Base-by-base conservation (phyloP, 78 protist species). In the Creolimax fragrantissima region DNA sequence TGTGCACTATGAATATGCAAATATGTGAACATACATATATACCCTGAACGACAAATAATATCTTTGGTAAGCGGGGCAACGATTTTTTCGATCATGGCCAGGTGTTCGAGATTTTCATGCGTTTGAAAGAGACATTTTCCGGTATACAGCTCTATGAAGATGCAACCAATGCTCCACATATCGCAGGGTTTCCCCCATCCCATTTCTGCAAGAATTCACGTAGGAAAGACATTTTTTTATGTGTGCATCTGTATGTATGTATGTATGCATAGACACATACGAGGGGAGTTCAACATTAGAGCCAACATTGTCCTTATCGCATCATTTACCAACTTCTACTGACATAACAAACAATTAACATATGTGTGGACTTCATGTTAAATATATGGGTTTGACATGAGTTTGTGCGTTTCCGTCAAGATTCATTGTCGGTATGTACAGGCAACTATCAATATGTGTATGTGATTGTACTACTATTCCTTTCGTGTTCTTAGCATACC, bases 111-210 rank as follows among this genome's bases (percentile, higher is more conserved):
- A 94, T 96, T 97, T 41, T 94, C 94, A 88, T 97, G 99, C 7
- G 99, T 98, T 81, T 95, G 95, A 90, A 94, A 96, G 45, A 97
- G 86, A 3, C 95, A 90, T 2, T 47, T 88, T 0, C 99, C 99
- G 2, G 96, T 94, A 89, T 91, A 90, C 11, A 98, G 90, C 90
- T 98, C 99, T 35, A 92, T 81, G 44, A 97, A 81, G 3, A 97
- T 95, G 92, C 99, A 98, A 5, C 98, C 99, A 3, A 97, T 41
- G n/a, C 94, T 85, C 99, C 99, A 98, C 32, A 98, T 85, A 92
- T 97, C 99, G 36, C 96, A 96, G 3, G 98, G 96, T 81, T 42
- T 93, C 32, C 96, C 92, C 98, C 98, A 98, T 3, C 97, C 98
- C 35, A 86, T 42, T 2, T 83, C 86, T 83, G 86, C 2, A 83